Base-by-base conservation (phyloP, 1,284 basidiomycete species). In the Nidula niveotomentosa region DNA sequence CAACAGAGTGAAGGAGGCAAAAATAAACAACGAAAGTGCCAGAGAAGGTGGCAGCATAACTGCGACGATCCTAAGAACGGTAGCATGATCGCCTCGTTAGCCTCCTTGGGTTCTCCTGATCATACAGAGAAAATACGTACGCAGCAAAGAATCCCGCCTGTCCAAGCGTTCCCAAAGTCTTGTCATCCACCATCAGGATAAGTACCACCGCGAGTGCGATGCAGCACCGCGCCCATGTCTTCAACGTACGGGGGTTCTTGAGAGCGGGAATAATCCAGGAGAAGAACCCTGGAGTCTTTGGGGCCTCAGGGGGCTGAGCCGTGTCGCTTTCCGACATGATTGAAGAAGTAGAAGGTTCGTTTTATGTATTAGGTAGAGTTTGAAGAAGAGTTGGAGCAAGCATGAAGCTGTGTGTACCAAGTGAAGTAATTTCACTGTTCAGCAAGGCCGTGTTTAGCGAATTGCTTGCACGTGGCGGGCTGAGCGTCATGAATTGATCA, bases 201-300 rank as follows among this genome's bases (percentile, higher is more conserved):
- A 75, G 43, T 3, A 65, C 49, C 13, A 61, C 69, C 4, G 67
- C 62, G 17, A 73, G 59, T 1, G 62, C 68, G n/a, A 70, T 53
- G 43, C 68, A 66, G 53, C 72, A 75, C 56, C 74, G 66, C 44
- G 70, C 54, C 70, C 68, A 76, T 1, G 73, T 75, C 57, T 77
- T 76, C 54, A 69, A 53, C 8, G 64, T 71, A n/a, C 73, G 66
- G 48, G 58, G 64, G 4, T 65, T 69, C 51, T 62, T 67, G 39
- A 76, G 51, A 9, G 72, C 72, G 6, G 69, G 67, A 8, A 56
- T 17, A 12, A 73, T 49, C 72, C 72, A 73, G 35, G 56, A 44
- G 36, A 54, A 41, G 17, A 47, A 18, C 39, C 51, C 51, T 30
- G 45, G 18, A 6, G 45, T 12, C 8, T n/a, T 23, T 34, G 48